A percentile compares a stretch with the other conserved stretches of the same genome.
These are phyloP conservation scores for Cercospora sojina DNA, from an alignment of 2,329 filamentous ascomycete species.

Conservation along the genomic window DNA sequence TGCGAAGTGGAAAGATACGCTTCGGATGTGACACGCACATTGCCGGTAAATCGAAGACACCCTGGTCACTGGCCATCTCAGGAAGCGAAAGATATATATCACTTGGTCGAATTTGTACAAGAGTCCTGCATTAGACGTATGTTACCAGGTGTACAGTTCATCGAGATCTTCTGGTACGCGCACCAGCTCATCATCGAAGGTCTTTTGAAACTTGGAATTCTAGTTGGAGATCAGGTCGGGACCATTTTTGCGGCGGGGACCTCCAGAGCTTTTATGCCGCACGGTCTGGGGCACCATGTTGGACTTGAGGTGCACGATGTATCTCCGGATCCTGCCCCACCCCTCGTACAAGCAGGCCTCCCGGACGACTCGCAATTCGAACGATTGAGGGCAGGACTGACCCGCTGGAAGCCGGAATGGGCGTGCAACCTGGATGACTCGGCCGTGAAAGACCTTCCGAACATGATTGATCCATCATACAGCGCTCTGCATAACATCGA, in stretches of 20 bases:
- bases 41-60: conserved; percentile 61
- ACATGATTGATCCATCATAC: background rate
- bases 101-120: conserved; percentile 82
- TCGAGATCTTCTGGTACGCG: conserved; percentile 73
- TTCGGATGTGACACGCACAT: conserved; percentile 83
- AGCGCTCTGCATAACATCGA: conserved; percentile 10
- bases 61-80: conserved; percentile 62
- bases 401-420: conserved; percentile 59
- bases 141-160: conserved; percentile 73
- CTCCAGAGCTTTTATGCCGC: conserved; percentile 50
- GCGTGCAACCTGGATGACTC: conserved; percentile 69
- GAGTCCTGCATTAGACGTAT: conserved; percentile 69
- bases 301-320: conserved; percentile 53
- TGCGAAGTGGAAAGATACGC: conserved; percentile 84
- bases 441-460: background rate
- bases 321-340: conserved; percentile 35
- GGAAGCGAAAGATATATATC: conserved; percentile 72
- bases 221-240: conserved; percentile 57
- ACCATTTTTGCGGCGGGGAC: conserved; percentile 46
- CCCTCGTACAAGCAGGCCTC: background rate
- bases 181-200: conserved; percentile 80
- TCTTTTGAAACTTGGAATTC: conserved; percentile 70
- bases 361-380: background rate
- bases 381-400: background rate
- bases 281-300: conserved; percentile 52